Percentiles rank a stretch among this genome's conserved stretches.
Conservation (phyloP, 306 rosid genomes). For the Sophora flavescens region DNA sequence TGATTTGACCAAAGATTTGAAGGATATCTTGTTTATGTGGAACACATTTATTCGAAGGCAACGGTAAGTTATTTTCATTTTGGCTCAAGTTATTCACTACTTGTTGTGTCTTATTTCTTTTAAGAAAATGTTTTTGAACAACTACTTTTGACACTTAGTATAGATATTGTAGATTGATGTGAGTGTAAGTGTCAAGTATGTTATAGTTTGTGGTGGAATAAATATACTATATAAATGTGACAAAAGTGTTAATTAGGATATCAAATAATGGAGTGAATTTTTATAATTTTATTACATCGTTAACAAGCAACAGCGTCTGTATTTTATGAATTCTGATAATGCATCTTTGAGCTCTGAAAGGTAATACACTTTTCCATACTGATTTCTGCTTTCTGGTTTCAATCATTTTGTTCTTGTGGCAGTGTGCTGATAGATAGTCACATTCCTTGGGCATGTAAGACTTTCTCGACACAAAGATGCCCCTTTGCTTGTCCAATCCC, state of each 20-base stretch:
- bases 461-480: conserved; percentile 71
- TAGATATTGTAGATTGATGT: too few species aligned
- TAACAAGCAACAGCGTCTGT: not conserved
- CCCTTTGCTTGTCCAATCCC: conserved; percentile 55
- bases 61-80: conserved; percentile 54
- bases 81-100: conserved; percentile 25
- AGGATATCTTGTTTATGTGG: conserved; percentile 83
- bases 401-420: conserved; percentile 36
- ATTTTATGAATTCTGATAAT: not conserved
- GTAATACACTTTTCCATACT: conserved; percentile 26
- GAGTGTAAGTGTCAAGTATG: too few species aligned
- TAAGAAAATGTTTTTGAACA: too few species aligned
- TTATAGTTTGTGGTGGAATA: too few species aligned
- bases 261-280: too few species aligned
- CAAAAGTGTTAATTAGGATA: too few species aligned
- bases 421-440: conserved; percentile 89
- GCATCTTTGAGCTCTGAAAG: conserved; percentile 35
- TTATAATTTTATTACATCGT: too few species aligned
- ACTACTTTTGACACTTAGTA: too few species aligned
- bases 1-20: conserved; percentile 63
- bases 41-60: conserved; percentile 77
- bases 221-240: too few species aligned
- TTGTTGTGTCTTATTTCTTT: not conserved
- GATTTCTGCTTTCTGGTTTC: conserved; percentile 36
- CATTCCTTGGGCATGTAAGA: conserved; percentile 85